Percentiles rank a stretch among this genome's conserved stretches.
These are phyloP conservation scores for Agaricus bisporus DNA, from an alignment of 768 basidiomycete genomes.

Conservation along the genomic window DNA sequence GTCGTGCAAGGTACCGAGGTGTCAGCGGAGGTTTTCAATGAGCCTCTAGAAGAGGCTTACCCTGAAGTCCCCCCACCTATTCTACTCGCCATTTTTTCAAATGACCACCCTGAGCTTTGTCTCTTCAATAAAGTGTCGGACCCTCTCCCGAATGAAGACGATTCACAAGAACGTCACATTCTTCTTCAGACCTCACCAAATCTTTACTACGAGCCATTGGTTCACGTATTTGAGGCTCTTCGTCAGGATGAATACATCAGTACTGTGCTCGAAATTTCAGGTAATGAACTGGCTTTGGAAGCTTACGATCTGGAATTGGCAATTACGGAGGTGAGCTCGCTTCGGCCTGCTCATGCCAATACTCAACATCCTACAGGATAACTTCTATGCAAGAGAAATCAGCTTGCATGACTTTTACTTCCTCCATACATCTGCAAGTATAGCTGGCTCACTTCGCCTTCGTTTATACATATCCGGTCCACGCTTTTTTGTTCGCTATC, in stretches of 20 bases:
- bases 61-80: conserved; percentile 74
- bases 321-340: conserved; percentile 53
- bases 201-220: conserved; percentile 73
- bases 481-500: conserved; percentile 65
- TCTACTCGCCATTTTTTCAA: conserved; percentile 38
- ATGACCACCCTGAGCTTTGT: conserved; percentile 33
- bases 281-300: conserved; percentile 62
- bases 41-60: conserved; percentile 62
- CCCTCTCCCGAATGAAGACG: conserved; percentile 9
- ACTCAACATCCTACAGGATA: conserved; percentile 42
- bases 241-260: conserved; percentile 54
- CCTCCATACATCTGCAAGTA: conserved; percentile 58
- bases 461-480: conserved; percentile 41
- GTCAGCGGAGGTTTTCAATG: conserved; percentile 25
- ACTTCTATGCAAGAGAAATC: conserved; percentile 60
- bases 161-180: conserved; percentile 24
- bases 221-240: conserved; percentile 63
- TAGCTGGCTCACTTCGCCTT: conserved; percentile 59
- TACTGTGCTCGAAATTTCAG: conserved; percentile 37
- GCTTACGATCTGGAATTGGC: conserved; percentile 63
- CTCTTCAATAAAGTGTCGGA: conserved; percentile 51
- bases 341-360: not conserved
- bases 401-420: conserved; percentile 69
- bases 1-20: not conserved
- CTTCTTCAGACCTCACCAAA: conserved; percentile 61